Conservation (phyloP, 2,329 filamentous ascomycete genomes). For the Elsinoe ampelina region DNA sequence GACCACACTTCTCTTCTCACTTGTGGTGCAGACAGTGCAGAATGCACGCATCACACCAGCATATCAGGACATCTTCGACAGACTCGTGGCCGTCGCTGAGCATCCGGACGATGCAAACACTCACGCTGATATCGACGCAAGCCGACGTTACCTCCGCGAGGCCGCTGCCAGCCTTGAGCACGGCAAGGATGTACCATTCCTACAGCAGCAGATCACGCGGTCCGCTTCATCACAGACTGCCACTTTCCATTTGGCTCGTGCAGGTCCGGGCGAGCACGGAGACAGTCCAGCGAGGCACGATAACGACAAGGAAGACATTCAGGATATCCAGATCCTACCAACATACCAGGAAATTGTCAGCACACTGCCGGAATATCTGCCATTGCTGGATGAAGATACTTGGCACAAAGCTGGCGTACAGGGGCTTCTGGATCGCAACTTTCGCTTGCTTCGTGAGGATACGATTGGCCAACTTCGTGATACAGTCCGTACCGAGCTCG, state of each 20-base stretch:
- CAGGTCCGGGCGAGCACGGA: slow-evolving; percentile 27
- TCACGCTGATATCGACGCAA: background rate
- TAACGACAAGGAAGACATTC: slow-evolving; percentile 42
- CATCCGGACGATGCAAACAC: no score
- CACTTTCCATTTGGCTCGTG: slow-evolving; percentile 11
- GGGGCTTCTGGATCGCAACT: slow-evolving; percentile 47
- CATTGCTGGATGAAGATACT: slow-evolving; percentile 27
- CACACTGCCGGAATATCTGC: slow-evolving; percentile 36
- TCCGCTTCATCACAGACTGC: background rate
- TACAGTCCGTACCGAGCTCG: slow-evolving; percentile 35
- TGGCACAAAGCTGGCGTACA: slow-evolving; percentile 36
- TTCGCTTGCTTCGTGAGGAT: slow-evolving; percentile 48
- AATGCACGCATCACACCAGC: no score
- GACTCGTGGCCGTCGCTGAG: no score
- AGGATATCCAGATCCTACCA: slow-evolving; percentile 41
- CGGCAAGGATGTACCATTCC: background rate
- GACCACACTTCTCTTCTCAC: no score
- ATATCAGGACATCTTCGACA: no score
- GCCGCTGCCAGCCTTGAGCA: background rate
- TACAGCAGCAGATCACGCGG: background rate
- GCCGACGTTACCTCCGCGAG: background rate
- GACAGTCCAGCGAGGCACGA: slow-evolving; percentile 35
- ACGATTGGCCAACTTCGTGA: slow-evolving; percentile 46
- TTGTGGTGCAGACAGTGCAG: no score
- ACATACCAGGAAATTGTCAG: slow-evolving; percentile 41